A percentile compares a stretch with the other conserved stretches of the same genome.
Evolutionary conservation across 2,329 filamentous ascomycete genomes (phyloP).

Genomic region (Didymella keratinophila): DNA sequence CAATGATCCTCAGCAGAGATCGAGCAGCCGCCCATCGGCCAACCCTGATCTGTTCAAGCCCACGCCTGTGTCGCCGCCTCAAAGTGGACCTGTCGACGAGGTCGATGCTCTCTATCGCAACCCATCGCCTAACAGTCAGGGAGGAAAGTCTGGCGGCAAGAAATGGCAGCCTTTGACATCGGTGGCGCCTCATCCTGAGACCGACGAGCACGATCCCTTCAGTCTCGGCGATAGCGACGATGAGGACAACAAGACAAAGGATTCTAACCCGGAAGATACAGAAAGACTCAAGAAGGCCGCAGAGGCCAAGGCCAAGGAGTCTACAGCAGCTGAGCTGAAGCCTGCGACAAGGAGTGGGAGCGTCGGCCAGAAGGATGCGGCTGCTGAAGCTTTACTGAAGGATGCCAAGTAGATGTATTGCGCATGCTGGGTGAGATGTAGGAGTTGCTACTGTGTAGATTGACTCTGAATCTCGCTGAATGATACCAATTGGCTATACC

Average conservation of each 20-base stretch:
- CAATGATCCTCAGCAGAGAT: conserved; percentile 63
- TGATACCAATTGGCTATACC: conserved; percentile 1
- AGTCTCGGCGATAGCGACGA: conserved; percentile 96
- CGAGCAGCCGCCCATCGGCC: conserved; percentile 68
- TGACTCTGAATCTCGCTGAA: not conserved
- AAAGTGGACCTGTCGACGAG: conserved; percentile 75
- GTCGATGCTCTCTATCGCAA: conserved; percentile 76
- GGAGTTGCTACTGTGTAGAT: not conserved
- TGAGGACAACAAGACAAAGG: conserved; percentile 75
- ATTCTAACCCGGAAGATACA: conserved; percentile 62
- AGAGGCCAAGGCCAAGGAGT: conserved; percentile 44
- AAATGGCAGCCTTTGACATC: conserved; percentile 97
- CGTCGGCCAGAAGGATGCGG: conserved; percentile 55
- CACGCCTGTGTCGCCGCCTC: conserved; percentile 60
- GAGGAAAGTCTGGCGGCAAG: conserved; percentile 70
- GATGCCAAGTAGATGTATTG: conserved; percentile 38
- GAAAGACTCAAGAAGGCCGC: conserved; percentile 60
- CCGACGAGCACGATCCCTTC: conserved; percentile 89
- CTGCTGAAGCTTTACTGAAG: conserved; percentile 56
- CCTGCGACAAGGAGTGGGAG: conserved; percentile 53
- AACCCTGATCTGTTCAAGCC: conserved; percentile 85
- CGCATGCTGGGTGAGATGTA: not conserved
- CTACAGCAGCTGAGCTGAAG: conserved; percentile 39
- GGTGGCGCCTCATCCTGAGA: conserved; percentile 83
- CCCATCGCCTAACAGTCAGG: conserved; percentile 45